Base-by-base conservation (phyloP, 2,329 filamentous ascomycete species). In the Exophiala phaeomuriformis region DNA sequence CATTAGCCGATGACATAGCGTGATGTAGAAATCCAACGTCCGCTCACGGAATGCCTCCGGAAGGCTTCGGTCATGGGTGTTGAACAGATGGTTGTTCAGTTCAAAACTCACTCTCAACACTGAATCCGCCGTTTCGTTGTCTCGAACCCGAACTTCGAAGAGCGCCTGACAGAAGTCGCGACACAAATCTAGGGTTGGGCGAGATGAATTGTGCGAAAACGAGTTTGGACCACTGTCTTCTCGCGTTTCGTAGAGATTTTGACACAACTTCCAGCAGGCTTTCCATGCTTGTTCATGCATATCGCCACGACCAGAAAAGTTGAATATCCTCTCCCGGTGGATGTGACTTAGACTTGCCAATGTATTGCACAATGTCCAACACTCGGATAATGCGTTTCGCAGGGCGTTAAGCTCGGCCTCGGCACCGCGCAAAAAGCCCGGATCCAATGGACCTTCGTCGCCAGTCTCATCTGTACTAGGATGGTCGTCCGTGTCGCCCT, bases 341-440 rank as follows among this genome's bases (percentile, higher is more conserved):
- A 85, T 86, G 12, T 87, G 90, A 68, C 89, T 95, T 12, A 95
- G 76, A 59, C 81, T 88, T 27, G 89, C 88, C 32, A 96, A 74
- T 0, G 90, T 95, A 66, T 95, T 96, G 73, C 90, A 96, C 9
- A 96, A 74, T 0, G 85, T 94, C 90, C 90, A 96, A 69, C 90
- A 95, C 72, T 95, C 88, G 57, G 86, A 82, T 10, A 96, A 75
- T 2, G 90, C 88, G 31, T 81, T 82, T 57, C 81, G 82, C n/a
- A 95, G 73, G 5, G 85, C 84, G 56, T 78, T 80, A 32, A 77
- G 76, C 64, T 77, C 76, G 43, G 80, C 73, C 52, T 83, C 77
- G 31, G 76, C 75, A 52, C 84, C 77, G 1, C 66, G 64, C 32
- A 69, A 60, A 37, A 64, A 68, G 19, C 69, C 71, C 27, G 41